Conservation (phyloP, 768 basidiomycete genomes). For the Suillus americanus region DNA sequence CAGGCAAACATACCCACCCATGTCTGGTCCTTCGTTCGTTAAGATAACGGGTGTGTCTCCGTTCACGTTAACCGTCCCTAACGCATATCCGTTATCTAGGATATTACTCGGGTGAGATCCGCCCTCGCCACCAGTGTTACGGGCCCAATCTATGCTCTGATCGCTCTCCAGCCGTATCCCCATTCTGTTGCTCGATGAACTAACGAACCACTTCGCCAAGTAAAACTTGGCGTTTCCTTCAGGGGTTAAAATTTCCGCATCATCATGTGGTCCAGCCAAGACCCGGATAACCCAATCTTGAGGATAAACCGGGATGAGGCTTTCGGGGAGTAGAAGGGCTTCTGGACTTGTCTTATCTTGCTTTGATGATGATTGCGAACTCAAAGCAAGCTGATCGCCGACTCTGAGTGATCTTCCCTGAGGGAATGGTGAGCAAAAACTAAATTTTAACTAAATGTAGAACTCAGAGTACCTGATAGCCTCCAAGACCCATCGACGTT, state of each 20-base stretch:
- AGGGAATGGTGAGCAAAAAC: conserved; percentile 9
- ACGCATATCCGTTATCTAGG: conserved; percentile 58
- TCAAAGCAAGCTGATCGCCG: conserved; percentile 52
- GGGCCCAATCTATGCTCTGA: conserved; percentile 51
- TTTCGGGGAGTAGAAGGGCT: conserved; percentile 22
- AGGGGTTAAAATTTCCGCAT: conserved; percentile 50
- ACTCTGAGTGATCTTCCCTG: conserved; percentile 51
- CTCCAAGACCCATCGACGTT: conserved; percentile 61
- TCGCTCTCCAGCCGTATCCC: conserved; percentile 56
- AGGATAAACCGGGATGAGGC: conserved; percentile 44
- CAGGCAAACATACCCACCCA: conserved; percentile 61
- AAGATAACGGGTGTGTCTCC: conserved; percentile 73
- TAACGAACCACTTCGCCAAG: conserved; percentile 49
- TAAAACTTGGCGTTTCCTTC: conserved; percentile 54
- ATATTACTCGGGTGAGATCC: conserved; percentile 71
- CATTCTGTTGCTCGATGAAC: conserved; percentile 58
- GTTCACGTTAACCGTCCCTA: conserved; percentile 59
- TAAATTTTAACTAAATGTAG: neutral
- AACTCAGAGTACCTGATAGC: conserved; percentile 46
- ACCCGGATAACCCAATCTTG: conserved; percentile 52
- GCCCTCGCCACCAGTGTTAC: conserved; percentile 60
- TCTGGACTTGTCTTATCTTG: conserved; percentile 13
- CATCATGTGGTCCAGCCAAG: conserved; percentile 63
- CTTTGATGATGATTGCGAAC: conserved; percentile 24
- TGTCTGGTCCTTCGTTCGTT: conserved; percentile 59